A percentile compares a stretch with the other conserved stretches of the same genome.
Conservation (phyloP, 352 stramenopile genomes). For the Elongisporangium undulatum region DNA sequence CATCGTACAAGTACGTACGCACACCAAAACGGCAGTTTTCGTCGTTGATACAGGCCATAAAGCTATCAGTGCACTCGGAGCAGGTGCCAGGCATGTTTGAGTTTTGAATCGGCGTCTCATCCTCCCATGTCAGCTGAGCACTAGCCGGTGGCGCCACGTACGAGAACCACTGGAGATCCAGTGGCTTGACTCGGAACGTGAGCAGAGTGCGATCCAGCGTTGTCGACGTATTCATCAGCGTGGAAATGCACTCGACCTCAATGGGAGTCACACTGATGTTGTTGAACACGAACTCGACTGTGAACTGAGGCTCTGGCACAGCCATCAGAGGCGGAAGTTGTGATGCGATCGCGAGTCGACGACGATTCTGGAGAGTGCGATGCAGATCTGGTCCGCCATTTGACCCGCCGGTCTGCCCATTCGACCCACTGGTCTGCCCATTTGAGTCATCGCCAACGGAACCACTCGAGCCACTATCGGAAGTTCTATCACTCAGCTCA, state of each 20-base stretch:
- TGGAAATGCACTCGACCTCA: conserved; percentile 1
- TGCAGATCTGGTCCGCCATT: neutral
- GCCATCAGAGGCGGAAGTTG: conserved; percentile 3
- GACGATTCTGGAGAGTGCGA: neutral
- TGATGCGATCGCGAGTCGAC: neutral
- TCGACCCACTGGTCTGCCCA: neutral
- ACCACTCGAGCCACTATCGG: neutral
- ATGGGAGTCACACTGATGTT: conserved; percentile 26
- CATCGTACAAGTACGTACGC: conserved; percentile 17
- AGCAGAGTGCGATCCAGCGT: conserved; percentile 2
- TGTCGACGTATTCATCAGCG: conserved; percentile 1
- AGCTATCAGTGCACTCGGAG: conserved; percentile 9
- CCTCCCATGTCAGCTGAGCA: conserved; percentile 28
- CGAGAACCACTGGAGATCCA: conserved; percentile 31
- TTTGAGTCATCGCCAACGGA: neutral
- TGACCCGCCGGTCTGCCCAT: neutral
- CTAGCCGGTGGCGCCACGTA: conserved; percentile 29
- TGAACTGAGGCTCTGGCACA: conserved; percentile 20
- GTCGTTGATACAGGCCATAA: conserved; percentile 18
- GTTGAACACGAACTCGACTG: conserved; percentile 23
- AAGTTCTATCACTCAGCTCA: neutral
- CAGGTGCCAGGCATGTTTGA: conserved; percentile 15
- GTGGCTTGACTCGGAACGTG: conserved; percentile 11
- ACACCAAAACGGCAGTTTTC: conserved; percentile 35
- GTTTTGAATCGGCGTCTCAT: conserved; percentile 14